Conservation (phyloP, 2,329 filamentous ascomycete species). For the Apiospora malaysiana region DNA sequence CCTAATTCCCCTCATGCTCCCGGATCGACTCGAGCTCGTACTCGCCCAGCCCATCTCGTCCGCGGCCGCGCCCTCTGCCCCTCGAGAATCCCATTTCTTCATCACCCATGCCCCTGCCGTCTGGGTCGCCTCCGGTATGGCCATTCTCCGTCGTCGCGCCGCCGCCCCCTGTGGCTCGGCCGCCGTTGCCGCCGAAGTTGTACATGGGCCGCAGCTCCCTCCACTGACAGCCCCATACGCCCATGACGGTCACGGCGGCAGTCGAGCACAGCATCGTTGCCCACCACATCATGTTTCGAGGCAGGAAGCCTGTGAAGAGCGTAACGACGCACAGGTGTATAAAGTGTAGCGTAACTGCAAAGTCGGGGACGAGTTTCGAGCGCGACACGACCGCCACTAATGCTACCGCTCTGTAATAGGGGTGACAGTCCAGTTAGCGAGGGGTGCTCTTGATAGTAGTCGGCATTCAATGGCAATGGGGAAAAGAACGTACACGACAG, state of each 20-base stretch:
- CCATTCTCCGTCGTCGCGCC: conserved; percentile 27
- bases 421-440: neutral
- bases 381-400: conserved; percentile 84
- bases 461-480: neutral
- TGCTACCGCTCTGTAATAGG: conserved; percentile 71
- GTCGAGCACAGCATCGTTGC: conserved; percentile 57
- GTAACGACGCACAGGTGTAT: conserved; percentile 80
- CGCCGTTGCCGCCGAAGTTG: conserved; percentile 72
- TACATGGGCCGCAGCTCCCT: conserved; percentile 83
- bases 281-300: conserved; percentile 89
- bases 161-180: conserved; percentile 44
- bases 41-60: conserved; percentile 60
- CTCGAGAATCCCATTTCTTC: conserved; percentile 58
- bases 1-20: conserved; percentile 1
- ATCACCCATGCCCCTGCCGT: conserved; percentile 35
- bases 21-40: conserved; percentile 65
- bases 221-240: conserved; percentile 91
- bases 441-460: neutral
- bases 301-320: conserved; percentile 78
- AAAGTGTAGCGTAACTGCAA: conserved; percentile 86
- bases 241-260: conserved; percentile 61
- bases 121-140: conserved; percentile 30
- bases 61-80: conserved; percentile 57
- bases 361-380: conserved; percentile 94
- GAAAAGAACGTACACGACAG: conserved; percentile 52